Conservation (phyloP, 2,329 filamentous ascomycete genomes). For the Alternaria tenuissima region DNA sequence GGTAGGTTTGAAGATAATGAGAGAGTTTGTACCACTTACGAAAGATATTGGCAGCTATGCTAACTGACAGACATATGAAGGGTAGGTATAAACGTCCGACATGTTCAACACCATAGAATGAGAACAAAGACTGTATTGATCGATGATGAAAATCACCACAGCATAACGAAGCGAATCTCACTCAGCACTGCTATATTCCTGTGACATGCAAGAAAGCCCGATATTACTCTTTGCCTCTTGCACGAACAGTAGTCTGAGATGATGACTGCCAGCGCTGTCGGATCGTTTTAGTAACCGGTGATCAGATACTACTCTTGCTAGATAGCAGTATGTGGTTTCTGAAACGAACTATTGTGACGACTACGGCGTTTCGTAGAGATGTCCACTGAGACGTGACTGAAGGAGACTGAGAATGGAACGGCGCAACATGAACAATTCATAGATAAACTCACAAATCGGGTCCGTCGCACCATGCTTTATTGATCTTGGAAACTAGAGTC, state of each 20-base stretch:
- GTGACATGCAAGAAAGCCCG: neutral
- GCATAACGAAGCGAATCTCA: neutral
- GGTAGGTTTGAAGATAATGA: neutral
- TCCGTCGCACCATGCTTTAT: neutral
- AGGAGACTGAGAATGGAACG: neutral
- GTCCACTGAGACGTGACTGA: neutral
- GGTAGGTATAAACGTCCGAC: neutral
- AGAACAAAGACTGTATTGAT: neutral
- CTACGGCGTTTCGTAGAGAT: neutral
- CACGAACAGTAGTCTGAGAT: neutral
- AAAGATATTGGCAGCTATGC: no score
- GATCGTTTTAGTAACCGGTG: neutral
- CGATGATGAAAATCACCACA: neutral
- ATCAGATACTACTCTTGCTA: neutral
- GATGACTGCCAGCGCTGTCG: neutral
- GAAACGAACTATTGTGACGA: neutral
- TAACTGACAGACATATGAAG: neutral
- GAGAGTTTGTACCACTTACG: neutral
- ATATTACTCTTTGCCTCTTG: neutral
- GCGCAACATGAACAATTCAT: neutral
- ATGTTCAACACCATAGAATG: neutral
- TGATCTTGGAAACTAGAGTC: neutral
- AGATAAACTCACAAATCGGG: neutral
- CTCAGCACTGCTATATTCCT: neutral
- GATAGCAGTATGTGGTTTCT: neutral